A percentile compares a stretch with the other conserved stretches of the same genome.
These are phyloP conservation scores for Colletotrichum sp. DNA, from an alignment of 2,329 filamentous ascomycete species.

Conservation along the genomic window DNA sequence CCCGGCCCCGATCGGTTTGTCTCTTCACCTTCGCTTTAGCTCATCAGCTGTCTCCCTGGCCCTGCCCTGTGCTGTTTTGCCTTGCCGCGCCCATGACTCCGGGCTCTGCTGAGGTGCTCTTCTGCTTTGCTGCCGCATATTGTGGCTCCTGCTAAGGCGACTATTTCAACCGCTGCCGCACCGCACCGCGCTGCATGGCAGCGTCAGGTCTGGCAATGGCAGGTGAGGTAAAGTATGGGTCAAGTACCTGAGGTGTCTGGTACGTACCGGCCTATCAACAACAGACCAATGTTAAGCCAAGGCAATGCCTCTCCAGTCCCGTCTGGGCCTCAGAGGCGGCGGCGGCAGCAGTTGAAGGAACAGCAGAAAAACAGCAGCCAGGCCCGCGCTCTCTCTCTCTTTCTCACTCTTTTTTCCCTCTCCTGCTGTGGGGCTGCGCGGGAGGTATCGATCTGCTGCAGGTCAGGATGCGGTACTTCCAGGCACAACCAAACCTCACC, in stretches of 20 bases:
- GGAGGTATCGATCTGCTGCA: slow-evolving; percentile 8
- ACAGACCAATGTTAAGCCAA: slow-evolving; percentile 1
- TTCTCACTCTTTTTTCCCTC: not conserved
- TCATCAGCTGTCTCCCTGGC: not conserved
- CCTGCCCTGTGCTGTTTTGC: not conserved
- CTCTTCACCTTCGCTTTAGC: not conserved
- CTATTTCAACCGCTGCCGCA: not conserved
- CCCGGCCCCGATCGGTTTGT: not conserved
- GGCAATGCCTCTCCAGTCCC: not conserved
- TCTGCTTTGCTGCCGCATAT: not conserved
- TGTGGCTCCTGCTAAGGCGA: not conserved
- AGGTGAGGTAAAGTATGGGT: not conserved
- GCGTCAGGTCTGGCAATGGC: not conserved
- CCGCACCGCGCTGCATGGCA: not conserved
- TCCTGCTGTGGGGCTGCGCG: slow-evolving; percentile 12
- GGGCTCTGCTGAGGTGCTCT: not conserved
- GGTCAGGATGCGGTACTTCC: not conserved
- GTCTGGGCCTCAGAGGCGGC: slow-evolving; percentile 2
- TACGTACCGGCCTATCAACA: slow-evolving; percentile 4
- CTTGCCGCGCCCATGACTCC: not conserved
- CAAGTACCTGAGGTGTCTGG: not conserved
- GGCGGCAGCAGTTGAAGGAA: not conserved
- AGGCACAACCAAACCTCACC: not conserved
- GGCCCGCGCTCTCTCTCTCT: not conserved
- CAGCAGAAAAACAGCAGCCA: not conserved